Base-by-base conservation (phyloP, 352 stramenopile species). In the Pythium guiyangense region DNA sequence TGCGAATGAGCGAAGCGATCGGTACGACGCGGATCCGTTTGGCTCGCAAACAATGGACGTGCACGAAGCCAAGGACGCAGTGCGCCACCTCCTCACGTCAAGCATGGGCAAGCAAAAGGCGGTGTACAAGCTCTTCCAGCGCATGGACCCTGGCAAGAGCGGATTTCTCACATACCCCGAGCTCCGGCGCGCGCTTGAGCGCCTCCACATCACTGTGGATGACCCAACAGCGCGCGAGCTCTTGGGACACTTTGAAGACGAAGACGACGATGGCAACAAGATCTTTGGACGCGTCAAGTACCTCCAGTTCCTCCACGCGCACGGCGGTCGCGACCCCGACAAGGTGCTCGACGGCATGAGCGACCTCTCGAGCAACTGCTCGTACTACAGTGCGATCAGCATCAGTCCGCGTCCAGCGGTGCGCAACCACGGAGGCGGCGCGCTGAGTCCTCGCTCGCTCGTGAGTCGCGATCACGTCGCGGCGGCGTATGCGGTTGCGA, bases 301-400 rank as follows among this genome's bases (percentile, higher is more conserved):
- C 48, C 56, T 88, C 14, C 66, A 88, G 56, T 35, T 88, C 8
- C 59, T 91, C 9, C 77, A 88, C 58, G 81, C 78, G 0, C 57
- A 79, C 12, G 81, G 81, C 2, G 81, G 81, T 0, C 71, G 76
- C 37, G 81, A 91, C 47, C 78, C 81, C 0, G 78, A 91, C 47
- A 81, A 72, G 12, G 15, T 31, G 26, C 49, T 88, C 48, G 79
- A 81, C 20, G 70, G 59, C 6, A 73, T 86, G 73, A 88, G 76
- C 49, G 81, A 91, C 31, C 46, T 88, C 3, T 88, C 78, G 2
- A 89, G 78, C 62, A 79, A 89, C 53, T 91, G 81, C 48, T 88
- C 78, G 9, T 91, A 91, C 69, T 91, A 91, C 66, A 84, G 65
- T 54, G 73, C 78, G 6, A 81, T 91, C 29, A 73, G 62, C 15